Base-by-base conservation (phyloP, 2,329 filamentous ascomycete genomes). In the Westerdykella ornata region DNA sequence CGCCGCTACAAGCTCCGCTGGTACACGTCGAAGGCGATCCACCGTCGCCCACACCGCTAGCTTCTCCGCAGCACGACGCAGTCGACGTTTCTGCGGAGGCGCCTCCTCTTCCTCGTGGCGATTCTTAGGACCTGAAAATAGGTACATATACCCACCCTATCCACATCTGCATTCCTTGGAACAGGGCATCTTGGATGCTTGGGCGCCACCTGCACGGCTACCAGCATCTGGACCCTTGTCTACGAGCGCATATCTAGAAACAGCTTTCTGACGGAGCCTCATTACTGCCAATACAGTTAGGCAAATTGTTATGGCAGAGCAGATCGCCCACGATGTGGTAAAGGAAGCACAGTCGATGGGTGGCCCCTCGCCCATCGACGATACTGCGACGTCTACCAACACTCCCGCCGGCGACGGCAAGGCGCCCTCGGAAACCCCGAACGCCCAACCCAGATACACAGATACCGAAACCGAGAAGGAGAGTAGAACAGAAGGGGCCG, bases 261-360 rank as follows among this genome's bases (percentile, higher is more conserved):
- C 47, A 49, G 37, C 43, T 28, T 52, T 66, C 63, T 67, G 54
- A 66, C 63, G 51, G 37, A 44, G 47, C 37, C 39, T 51, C 54
- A 15, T 49, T 50, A 47, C 54, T 52, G 51, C 57, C 48, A 28
- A 41, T 15, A 51, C 67, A 75, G 73, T 67, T 66, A 66, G 70
- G 67, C 67, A 71, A 66, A 71, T 77, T 82, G 79, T 82, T 81
- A 82, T 82, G 79, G 79, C 79, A 81, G 78, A 81, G 77, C 75
- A 78, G 76, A 76, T 70, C 65, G 73, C 71, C 75, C 78, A 80
- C 70, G 75, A 82, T 82, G 79, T 81, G 79, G 78, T 82, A 80
- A 79, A 79, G 72, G 73, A 80, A 75, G 73, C 76, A 72, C 72
- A 74, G 79, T 82, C 78, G 78, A 73, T 77, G 71, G 76, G 76